These are phyloP conservation scores for Diaporthe sp. DNA, from an alignment of 2,329 filamentous ascomycete genomes.

Conservation along the genomic window DNA sequence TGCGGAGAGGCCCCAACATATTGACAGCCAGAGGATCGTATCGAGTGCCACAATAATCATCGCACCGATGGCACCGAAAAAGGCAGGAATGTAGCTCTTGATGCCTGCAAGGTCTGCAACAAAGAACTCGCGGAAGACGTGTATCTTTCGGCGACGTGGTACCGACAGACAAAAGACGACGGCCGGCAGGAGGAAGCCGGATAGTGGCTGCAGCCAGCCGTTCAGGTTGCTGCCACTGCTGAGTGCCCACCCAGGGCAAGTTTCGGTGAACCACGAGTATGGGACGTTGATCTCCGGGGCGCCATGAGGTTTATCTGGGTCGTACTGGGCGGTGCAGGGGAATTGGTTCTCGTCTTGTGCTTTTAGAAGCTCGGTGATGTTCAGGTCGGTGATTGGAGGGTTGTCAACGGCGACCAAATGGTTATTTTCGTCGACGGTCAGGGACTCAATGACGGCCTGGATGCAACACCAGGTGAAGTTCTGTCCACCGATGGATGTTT, in stretches of 20 bases:
- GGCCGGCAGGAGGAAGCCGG: conserved; percentile 47
- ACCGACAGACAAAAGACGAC: conserved; percentile 48
- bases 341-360: conserved; percentile 40
- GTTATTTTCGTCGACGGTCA: conserved; percentile 39
- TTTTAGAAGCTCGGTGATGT: conserved; percentile 14
- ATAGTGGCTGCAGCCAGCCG: conserved; percentile 46
- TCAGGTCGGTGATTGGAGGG: conserved; percentile 13
- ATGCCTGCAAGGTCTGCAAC: conserved; percentile 41
- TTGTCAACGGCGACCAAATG: conserved; percentile 39
- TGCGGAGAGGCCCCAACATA: conserved; percentile 47
- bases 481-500: conserved; percentile 41
- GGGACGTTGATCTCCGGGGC: conserved; percentile 44
- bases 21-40: conserved; percentile 47
- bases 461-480: conserved; percentile 47
- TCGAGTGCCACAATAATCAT: conserved; percentile 44
- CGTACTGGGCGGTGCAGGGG: conserved; percentile 46
- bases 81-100: conserved; percentile 38
- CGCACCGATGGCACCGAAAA: conserved; percentile 41
- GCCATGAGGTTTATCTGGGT: conserved; percentile 40
- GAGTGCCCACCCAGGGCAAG: conserved; percentile 47
- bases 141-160: conserved; percentile 46
- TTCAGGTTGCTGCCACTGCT: conserved; percentile 43
- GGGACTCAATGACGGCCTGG: conserved; percentile 42
- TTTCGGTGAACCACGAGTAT: conserved; percentile 42
- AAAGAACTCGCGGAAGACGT: conserved; percentile 42